Conservation (phyloP, 176 grass and related monocot genomes). For the Microstegium vimineum region DNA sequence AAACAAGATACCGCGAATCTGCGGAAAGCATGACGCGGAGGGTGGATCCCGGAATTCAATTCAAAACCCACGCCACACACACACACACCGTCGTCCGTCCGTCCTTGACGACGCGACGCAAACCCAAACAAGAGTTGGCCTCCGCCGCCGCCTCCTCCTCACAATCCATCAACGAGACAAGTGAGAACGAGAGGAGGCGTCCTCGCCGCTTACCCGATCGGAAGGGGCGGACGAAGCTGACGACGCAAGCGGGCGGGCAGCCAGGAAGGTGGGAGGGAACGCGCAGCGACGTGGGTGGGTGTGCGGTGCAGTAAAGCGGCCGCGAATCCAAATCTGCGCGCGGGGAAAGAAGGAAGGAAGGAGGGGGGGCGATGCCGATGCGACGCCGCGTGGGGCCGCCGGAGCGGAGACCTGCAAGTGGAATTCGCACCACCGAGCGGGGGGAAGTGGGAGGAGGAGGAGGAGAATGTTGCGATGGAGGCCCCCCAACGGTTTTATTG, state of each 20-base stretch:
- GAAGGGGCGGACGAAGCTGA: not conserved
- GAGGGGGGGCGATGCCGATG: not conserved
- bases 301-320: not conserved
- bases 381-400: not conserved
- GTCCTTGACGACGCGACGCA: not conserved
- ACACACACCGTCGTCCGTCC: not conserved
- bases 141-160: not conserved
- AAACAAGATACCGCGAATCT: slow-evolving; percentile 20
- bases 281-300: not conserved
- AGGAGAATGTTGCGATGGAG: slow-evolving; percentile 7
- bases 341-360: not conserved
- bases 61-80: not conserved
- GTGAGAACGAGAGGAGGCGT: not conserved
- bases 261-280: slow-evolving; percentile 10
- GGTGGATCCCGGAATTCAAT: not conserved
- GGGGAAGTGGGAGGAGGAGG: not conserved
- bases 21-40: slow-evolving; percentile 3
- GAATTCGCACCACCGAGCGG: not conserved
- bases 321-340: not conserved
- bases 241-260: not conserved
- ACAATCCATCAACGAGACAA: not conserved
- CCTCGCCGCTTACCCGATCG: slow-evolving; percentile 26
- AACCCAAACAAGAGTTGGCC: not conserved
- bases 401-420: not conserved
- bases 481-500: not conserved